Evolutionary conservation across 106 monocot genomes (phyloP).

Genomic region (Phalaenopsis equestris): DNA sequence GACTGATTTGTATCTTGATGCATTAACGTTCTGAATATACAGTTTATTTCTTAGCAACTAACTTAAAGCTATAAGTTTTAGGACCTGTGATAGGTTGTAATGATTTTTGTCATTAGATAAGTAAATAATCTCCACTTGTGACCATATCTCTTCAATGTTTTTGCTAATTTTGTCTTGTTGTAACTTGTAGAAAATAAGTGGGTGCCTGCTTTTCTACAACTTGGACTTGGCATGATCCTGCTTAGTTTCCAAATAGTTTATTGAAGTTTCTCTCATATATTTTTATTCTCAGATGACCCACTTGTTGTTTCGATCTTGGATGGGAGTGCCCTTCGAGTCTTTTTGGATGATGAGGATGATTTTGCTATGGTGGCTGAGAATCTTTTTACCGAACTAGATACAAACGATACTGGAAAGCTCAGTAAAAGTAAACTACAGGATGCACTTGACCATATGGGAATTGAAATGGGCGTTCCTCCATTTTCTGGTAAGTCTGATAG

Average conservation of each 20-base stretch:
- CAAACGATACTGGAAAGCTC: slow-evolving; percentile 34
- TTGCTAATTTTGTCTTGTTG: neutral
- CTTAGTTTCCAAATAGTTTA: neutral
- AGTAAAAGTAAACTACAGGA: slow-evolving; percentile 27
- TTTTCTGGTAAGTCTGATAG: slow-evolving; percentile 20
- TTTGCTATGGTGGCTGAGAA: slow-evolving; percentile 57
- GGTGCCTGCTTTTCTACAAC: neutral
- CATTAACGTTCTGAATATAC: neutral
- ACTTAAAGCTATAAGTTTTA: neutral
- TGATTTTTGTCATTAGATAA: neutral
- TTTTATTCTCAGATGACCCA: slow-evolving; percentile 36
- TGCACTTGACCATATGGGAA: slow-evolving; percentile 39
- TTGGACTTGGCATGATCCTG: neutral
- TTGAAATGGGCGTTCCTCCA: slow-evolving; percentile 51
- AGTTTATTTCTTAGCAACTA: neutral
- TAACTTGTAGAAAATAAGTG: neutral
- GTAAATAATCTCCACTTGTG: neutral
- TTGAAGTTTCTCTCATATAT: neutral
- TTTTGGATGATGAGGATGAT: slow-evolving; percentile 60
- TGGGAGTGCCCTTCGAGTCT: slow-evolving; percentile 30
- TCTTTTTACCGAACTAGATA: slow-evolving; percentile 47
- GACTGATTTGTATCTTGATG: neutral
- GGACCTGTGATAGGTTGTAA: neutral
- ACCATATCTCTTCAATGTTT: neutral
- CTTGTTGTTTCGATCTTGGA: slow-evolving; percentile 44